Conservation (phyloP, 2,329 filamentous ascomycete genomes). For the Fulvia fulva region DNA sequence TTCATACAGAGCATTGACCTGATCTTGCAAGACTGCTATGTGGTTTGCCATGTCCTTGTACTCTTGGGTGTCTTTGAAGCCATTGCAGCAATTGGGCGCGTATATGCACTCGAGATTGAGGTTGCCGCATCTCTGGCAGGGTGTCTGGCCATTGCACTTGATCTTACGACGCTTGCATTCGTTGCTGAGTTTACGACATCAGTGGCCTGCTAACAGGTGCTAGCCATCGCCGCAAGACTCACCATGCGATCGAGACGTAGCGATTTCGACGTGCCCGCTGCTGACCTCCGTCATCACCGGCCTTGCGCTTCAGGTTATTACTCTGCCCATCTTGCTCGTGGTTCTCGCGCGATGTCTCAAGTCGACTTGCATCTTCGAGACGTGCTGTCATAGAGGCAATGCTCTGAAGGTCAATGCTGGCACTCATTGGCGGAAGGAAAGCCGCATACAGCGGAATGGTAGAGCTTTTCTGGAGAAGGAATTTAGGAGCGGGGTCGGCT, state of each 20-base stretch:
- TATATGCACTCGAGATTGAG: conserved; percentile 61
- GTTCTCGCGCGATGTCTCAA: neutral
- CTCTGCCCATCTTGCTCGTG: conserved; percentile 25
- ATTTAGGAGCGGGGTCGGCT: neutral
- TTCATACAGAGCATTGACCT: conserved; percentile 73
- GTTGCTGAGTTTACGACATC: conserved; percentile 44
- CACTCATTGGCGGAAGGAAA: neutral
- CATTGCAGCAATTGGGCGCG: conserved; percentile 68
- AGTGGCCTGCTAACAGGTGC: neutral
- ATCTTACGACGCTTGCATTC: conserved; percentile 65
- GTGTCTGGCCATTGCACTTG: conserved; percentile 63
- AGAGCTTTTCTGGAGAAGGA: neutral
- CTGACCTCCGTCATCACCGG: conserved; percentile 38
- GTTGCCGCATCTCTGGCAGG: conserved; percentile 63
- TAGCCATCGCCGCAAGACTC: conserved; percentile 36
- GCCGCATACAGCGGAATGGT: neutral
- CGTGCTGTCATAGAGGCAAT: conserved; percentile 2
- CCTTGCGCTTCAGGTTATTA: conserved; percentile 38
- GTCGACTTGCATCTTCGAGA: neutral
- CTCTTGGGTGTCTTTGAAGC: conserved; percentile 89
- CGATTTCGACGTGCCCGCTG: conserved; percentile 60
- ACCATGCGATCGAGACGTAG: conserved; percentile 66
- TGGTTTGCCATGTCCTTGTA: conserved; percentile 77
- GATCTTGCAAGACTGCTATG: conserved; percentile 72
- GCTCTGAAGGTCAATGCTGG: neutral